Conservation (phyloP, 2,329 filamentous ascomycete genomes). For the Diplodia scrobiculata region DNA sequence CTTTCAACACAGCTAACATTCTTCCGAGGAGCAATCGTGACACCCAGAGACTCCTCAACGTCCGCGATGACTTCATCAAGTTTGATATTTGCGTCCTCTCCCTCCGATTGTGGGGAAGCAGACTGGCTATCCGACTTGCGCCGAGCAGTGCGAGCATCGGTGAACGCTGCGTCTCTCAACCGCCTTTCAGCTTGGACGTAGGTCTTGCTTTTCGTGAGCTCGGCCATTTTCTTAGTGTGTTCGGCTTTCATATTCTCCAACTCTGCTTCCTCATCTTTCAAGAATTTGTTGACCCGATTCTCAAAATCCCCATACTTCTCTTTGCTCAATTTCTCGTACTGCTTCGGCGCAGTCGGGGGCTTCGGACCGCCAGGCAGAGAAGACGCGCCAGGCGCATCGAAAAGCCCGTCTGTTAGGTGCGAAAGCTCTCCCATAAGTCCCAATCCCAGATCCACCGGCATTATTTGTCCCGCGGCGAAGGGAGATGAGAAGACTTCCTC, state of each 20-base stretch:
- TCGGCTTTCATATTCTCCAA: conserved; percentile 81
- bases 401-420: conserved; percentile 79
- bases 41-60: conserved; percentile 71
- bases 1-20: conserved; percentile 72
- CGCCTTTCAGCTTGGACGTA: conserved; percentile 75
- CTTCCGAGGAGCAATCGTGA: conserved; percentile 65
- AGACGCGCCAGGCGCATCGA: conserved; percentile 58
- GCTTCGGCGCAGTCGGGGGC: conserved; percentile 34
- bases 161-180: conserved; percentile 66
- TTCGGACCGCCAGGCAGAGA: conserved; percentile 36
- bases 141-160: conserved; percentile 50
- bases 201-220: conserved; percentile 69
- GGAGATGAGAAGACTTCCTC: conserved; percentile 93
- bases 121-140: conserved; percentile 52
- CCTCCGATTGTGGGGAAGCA: conserved; percentile 9
- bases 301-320: conserved; percentile 84
- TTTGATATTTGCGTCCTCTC: conserved; percentile 45
- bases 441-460: conserved; percentile 81
- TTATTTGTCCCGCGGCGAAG: conserved; percentile 81
- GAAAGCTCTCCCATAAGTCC: conserved; percentile 78
- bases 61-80: conserved; percentile 74
- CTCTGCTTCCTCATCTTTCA: conserved; percentile 73
- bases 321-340: conserved; percentile 67
- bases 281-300: conserved; percentile 71
- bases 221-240: conserved; percentile 74